Evolutionary conservation across 2,329 filamentous ascomycete species (phyloP).

Genomic region (Cytospora leucostoma): DNA sequence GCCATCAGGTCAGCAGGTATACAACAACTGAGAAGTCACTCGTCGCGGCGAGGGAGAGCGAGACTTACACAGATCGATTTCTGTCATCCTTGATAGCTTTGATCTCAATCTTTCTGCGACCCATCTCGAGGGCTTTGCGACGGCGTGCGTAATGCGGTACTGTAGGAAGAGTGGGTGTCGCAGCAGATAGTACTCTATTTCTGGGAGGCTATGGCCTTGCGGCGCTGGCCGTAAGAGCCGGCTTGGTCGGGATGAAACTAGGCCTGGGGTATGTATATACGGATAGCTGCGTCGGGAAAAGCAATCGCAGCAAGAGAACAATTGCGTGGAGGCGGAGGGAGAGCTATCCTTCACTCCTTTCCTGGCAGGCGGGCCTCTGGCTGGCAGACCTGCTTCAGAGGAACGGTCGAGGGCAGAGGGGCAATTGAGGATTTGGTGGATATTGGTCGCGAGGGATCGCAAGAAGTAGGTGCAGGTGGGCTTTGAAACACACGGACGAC

Average conservation of each 20-base stretch:
- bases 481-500: slow-evolving; percentile 21
- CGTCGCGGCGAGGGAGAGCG: neutral
- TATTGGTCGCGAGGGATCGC: slow-evolving; percentile 11
- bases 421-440: slow-evolving; percentile 1
- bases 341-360: slow-evolving; percentile 7
- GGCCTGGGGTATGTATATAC: slow-evolving; percentile 20
- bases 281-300: neutral
- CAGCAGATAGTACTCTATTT: slow-evolving; percentile 24
- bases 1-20: slow-evolving; percentile 19
- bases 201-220: slow-evolving; percentile 22
- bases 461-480: slow-evolving; percentile 15
- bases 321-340: slow-evolving; percentile 8
- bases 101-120: slow-evolving; percentile 99
- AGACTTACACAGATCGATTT: slow-evolving; percentile 89
- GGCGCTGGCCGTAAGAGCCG: slow-evolving; percentile 25
- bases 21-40: neutral
- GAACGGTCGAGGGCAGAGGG: slow-evolving; percentile 2
- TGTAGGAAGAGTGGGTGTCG: slow-evolving; percentile 18
- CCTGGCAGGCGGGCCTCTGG: slow-evolving; percentile 5
- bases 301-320: slow-evolving; percentile 6
- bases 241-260: slow-evolving; percentile 22
- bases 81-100: slow-evolving; percentile 99
- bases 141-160: slow-evolving; percentile 11
- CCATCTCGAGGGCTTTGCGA: slow-evolving; percentile 63
- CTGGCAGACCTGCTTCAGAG: slow-evolving; percentile 7